Conservation (phyloP, 129 eudicot genomes). For the Artemisia argyi region DNA sequence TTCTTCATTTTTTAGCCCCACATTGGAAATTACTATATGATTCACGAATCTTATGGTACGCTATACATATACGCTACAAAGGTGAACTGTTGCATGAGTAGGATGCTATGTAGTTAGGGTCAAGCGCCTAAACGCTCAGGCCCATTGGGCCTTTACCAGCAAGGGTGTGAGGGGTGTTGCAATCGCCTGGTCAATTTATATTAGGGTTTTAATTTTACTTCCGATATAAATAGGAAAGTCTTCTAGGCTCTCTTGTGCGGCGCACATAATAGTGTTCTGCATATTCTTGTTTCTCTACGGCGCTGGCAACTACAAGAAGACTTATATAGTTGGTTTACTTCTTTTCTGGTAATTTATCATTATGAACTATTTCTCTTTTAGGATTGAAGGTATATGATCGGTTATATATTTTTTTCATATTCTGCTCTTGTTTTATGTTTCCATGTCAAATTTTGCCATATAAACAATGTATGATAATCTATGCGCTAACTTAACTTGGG, state of each 20-base stretch:
- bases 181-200: conserved; percentile 4
- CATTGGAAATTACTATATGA: not conserved
- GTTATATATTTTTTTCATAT: not conserved
- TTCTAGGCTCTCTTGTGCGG: not conserved
- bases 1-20: not conserved
- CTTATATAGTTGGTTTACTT: not conserved
- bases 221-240: not conserved
- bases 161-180: not conserved
- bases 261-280: too few species aligned
- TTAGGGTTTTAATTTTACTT: not conserved
- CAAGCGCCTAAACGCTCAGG: too few species aligned
- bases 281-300: not conserved
- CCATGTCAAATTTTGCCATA: not conserved
- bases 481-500: too few species aligned
- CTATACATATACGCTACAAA: not conserved
- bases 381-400: conserved; percentile 1
- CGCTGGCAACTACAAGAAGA: not conserved
- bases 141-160: too few species aligned
- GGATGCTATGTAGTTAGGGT: not conserved
- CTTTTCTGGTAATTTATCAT: conserved; percentile 11
- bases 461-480: too few species aligned
- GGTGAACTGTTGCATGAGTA: not conserved
- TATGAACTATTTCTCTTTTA: not conserved
- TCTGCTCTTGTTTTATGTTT: conserved; percentile 5
- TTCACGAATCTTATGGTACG: not conserved